phyloP scores from a whole-genome alignment of 2,329 filamentous ascomycete species.

The Rhexocercosporidium sp. region DNA sequence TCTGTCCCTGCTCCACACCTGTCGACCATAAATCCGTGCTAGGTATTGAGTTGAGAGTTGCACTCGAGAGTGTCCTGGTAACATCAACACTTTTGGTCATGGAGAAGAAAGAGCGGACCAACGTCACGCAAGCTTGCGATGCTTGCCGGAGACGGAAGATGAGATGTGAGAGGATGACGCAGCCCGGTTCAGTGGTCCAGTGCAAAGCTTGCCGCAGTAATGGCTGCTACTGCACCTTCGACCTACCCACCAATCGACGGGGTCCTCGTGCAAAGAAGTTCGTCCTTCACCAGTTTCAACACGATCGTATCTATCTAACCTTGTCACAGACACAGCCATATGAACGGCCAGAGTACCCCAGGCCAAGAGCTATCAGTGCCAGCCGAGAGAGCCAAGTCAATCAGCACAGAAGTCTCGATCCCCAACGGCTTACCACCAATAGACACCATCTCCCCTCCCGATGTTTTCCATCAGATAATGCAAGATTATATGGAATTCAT shows the following conservation, averaged over 20 bases:
- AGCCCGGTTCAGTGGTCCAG: neutral
- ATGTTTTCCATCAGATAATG: neutral
- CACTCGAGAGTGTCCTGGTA: too few species aligned
- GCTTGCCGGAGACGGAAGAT: neutral
- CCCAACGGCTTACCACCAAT: neutral
- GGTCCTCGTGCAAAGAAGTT: neutral
- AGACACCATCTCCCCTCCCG: neutral
- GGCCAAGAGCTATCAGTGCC: too few species aligned
- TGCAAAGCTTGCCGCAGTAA: neutral
- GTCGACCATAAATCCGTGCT: too few species aligned
- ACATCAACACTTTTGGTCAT: neutral
- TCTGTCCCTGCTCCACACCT: neutral
- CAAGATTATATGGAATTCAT: neutral
- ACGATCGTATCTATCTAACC: neutral
- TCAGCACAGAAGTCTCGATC: neutral
- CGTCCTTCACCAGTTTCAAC: neutral
- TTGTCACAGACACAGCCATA: neutral
- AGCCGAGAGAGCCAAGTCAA: neutral
- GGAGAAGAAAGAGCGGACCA: neutral
- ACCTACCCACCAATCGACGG: neutral
- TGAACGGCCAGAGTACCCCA: neutral
- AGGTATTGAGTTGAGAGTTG: too few species aligned
- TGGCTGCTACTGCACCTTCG: neutral
- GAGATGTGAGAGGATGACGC: neutral
- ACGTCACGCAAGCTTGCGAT: constrained; percentile 1